Conservation (phyloP, 805 yeast genomes). For the Saccharomycopsis olivae region DNA sequence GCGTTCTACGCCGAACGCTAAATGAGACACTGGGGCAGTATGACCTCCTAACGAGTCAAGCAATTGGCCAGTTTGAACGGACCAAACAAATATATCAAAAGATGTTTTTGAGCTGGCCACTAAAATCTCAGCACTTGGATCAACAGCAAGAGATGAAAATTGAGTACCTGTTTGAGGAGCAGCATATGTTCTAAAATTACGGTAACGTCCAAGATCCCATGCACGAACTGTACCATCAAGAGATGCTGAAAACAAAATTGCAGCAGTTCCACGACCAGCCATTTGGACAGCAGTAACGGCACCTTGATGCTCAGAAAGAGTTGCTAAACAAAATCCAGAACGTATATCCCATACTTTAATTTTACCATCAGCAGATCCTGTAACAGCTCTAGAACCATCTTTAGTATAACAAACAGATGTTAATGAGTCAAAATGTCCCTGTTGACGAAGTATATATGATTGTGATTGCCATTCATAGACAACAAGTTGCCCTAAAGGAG, state of each 20-base stretch:
- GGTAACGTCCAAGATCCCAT: constrained; percentile 86
- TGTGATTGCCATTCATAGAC: constrained; percentile 99
- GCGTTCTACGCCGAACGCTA: constrained; percentile 73
- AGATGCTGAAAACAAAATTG: constrained; percentile 83
- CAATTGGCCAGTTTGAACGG: constrained; percentile 90
- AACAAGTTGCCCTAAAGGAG: constrained; percentile 80
- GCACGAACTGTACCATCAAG: constrained; percentile 96
- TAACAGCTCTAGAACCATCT: constrained; percentile 84
- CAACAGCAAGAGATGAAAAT: constrained; percentile 83
- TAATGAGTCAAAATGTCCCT: constrained; percentile 91
- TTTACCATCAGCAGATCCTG: constrained; percentile 95
- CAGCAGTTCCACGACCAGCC: constrained; percentile 62
- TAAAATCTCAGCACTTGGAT: constrained; percentile 93
- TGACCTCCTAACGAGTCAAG: constrained; percentile 86
- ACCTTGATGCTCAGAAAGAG: constrained; percentile 78
- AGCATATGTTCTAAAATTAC: constrained; percentile 92
- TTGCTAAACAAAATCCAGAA: constrained; percentile 86
- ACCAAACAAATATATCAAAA: constrained; percentile 91
- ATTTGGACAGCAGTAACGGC: constrained; percentile 83
- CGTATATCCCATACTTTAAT: constrained; percentile 92
- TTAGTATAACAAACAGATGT: constrained; percentile 83
- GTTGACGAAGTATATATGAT: constrained; percentile 88
- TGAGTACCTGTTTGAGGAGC: constrained; percentile 74
- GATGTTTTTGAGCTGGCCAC: constrained; percentile 90
- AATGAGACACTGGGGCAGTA: constrained; percentile 86